Evolutionary conservation across 1,284 basidiomycete genomes (phyloP), one percentile per base, ranked within the genome.

Genomic region (Pseudozyma sp.): DNA sequence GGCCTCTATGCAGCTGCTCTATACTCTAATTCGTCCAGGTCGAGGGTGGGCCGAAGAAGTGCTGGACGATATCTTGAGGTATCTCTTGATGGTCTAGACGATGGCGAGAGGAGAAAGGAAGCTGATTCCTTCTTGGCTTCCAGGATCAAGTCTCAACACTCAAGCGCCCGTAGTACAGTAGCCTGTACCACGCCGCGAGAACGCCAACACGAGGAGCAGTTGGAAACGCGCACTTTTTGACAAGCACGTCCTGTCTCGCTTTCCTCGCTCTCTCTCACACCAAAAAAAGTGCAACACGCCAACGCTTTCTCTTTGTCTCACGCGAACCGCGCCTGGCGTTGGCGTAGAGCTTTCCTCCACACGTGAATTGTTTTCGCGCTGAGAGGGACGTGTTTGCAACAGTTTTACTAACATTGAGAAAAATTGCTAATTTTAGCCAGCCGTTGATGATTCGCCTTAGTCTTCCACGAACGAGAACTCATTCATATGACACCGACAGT

Each of bases 291-390:
- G 49, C 55, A 52, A 63, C 52, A 56, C 59, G 59, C 52, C 39
- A 48, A 54, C 48, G 25, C 59, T 52, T 36, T 64, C 61, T 43
- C 5, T 35, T 47, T 47, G 39, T 39, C 57, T 52, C 56, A 72
- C 70, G 70, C 70, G 70, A 73, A 58, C 65, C 70, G 70, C 64
- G 65, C 45, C 51, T 59, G 64, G 58, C 57, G 64, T 56, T 68
- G 64, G 57, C 70, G 64, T 67, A 72, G 21, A 70, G 61, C 36
- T 13, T 55, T 40, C 49, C 68, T 57, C 61, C 68, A 70, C 68
- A 60, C 57, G 45, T n/a, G 25, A 35, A 51, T 25, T 52, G 38
- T 55, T 19, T 18, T 44, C 25, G 25, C 25, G 25, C 25, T 6
- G 3, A 31, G 25, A 31, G 6, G 3, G 25, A 3, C 25, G 25